These are phyloP conservation scores for Solanum hybrid DNA, from an alignment of 305 asterid genomes.

Conservation along the genomic window DNA sequence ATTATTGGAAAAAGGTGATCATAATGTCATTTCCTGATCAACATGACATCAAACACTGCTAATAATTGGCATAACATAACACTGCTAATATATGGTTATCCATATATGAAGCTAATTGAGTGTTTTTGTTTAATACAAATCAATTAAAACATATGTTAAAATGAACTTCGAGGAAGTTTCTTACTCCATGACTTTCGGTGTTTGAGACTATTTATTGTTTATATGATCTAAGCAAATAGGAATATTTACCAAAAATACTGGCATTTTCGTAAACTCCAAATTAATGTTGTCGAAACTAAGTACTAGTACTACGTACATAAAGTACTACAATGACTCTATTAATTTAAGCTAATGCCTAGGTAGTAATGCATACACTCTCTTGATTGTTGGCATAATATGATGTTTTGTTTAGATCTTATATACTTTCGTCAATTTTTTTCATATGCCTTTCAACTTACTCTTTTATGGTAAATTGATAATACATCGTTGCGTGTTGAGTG, in stretches of 20 bases:
- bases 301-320: background rate
- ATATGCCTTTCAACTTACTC: background rate
- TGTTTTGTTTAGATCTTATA: background rate
- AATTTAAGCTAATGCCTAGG: background rate
- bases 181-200: background rate
- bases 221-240: background rate
- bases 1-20: background rate
- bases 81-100: background rate
- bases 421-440: background rate
- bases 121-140: background rate
- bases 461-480: background rate
- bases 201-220: background rate
- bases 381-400: background rate
- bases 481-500: background rate
- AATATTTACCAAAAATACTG: background rate
- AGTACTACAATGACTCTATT: background rate
- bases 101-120: background rate
- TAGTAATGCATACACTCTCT: background rate
- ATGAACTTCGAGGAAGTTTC: background rate
- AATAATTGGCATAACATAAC: no score
- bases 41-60: background rate
- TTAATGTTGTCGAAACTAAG: background rate
- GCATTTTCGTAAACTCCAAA: background rate
- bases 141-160: background rate
- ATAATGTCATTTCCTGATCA: background rate